Conservation (phyloP, 352 stramenopile genomes). For the Thalassiosira hispida region DNA sequence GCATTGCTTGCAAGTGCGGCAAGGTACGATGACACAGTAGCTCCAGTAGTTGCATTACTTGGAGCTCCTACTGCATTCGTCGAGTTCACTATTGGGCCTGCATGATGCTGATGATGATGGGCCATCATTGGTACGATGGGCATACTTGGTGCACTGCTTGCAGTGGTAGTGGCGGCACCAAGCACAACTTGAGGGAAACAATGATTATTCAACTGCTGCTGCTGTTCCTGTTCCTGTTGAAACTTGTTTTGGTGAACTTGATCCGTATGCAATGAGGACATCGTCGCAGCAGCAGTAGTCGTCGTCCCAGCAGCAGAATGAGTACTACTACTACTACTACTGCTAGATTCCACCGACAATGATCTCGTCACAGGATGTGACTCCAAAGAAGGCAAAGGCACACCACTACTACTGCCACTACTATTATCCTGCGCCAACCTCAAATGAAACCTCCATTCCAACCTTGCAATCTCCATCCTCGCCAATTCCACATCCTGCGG, state of each 20-base stretch:
- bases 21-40: conserved; percentile 10
- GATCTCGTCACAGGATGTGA: too few relatives aligned
- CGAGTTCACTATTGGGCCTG: not conserved
- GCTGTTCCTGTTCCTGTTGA: too few relatives aligned
- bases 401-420: too few relatives aligned
- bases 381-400: conserved; percentile 18
- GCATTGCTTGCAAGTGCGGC: conserved; percentile 23
- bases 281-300: too few relatives aligned
- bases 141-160: not conserved
- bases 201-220: too few relatives aligned
- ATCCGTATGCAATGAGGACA: too few relatives aligned
- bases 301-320: too few relatives aligned
- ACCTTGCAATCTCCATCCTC: conserved; percentile 58
- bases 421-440: conserved; percentile 64
- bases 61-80: too few relatives aligned
- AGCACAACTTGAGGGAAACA: conserved; percentile 2
- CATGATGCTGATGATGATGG: not conserved
- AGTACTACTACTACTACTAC: too few relatives aligned
- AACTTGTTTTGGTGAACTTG: too few relatives aligned
- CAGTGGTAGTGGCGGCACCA: not conserved
- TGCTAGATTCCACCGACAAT: too few relatives aligned
- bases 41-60: not conserved
- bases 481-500: conserved; percentile 62
- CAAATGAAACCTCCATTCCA: conserved; percentile 71
- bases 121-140: too few relatives aligned